Evolutionary conservation across 83 land plant genomes (phyloP).

Genomic region (Diphasiastrum complanatum): DNA sequence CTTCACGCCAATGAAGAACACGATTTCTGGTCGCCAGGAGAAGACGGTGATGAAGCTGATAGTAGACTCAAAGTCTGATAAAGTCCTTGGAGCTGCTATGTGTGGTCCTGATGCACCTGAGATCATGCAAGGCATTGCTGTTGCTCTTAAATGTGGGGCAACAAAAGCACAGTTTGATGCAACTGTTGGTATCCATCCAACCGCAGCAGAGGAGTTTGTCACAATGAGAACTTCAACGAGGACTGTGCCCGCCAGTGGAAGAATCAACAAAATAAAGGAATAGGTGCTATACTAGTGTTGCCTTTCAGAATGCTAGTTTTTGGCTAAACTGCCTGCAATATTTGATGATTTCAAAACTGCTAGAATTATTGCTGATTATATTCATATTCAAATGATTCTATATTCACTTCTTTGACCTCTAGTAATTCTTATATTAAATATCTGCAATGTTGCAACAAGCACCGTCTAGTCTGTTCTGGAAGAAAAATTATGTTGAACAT

Average conservation of each 20-base stretch:
- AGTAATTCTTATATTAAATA: no score
- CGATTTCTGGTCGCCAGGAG: conserved; percentile 82
- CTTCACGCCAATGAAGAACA: conserved; percentile 93
- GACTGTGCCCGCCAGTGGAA: conserved; percentile 44
- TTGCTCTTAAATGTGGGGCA: conserved; percentile 84
- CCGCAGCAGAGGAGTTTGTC: conserved; percentile 96
- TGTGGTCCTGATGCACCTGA: conserved; percentile 98
- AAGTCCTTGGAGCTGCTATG: conserved; percentile 89
- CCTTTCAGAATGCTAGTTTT: no score
- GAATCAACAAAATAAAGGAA: no score
- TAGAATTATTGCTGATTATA: no score
- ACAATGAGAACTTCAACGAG: conserved; percentile 92
- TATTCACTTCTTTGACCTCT: no score
- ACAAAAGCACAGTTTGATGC: conserved; percentile 89
- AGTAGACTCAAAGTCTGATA: conserved; percentile 77
- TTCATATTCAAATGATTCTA: no score
- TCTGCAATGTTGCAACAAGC: no score
- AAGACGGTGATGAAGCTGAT: conserved; percentile 86
- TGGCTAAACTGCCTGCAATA: no score
- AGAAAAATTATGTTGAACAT: no score
- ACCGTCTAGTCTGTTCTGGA: no score
- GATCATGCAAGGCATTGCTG: conserved; percentile 74
- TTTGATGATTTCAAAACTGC: no score
- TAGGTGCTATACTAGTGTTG: no score
- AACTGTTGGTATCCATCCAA: conserved; percentile 95